phyloP scores from a whole-genome alignment of 2,329 filamentous ascomycete species.

The Pyricularia grisea region DNA sequence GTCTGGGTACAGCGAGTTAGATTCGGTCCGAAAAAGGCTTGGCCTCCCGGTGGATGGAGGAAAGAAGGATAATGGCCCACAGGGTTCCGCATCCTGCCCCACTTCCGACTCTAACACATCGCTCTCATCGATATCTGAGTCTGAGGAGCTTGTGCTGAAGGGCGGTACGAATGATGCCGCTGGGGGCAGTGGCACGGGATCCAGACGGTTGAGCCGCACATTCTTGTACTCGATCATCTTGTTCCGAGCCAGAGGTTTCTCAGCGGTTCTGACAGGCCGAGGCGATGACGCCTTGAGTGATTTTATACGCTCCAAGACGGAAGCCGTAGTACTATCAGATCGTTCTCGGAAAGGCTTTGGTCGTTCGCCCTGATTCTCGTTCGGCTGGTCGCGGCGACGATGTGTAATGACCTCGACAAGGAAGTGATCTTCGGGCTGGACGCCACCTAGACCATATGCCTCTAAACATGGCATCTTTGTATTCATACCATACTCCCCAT shows the following conservation, averaged over 20 bases:
- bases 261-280: neutral
- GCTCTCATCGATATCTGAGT: constrained; percentile 10
- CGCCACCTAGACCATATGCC: constrained; percentile 49
- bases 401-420: constrained; percentile 43
- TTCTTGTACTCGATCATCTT: constrained; percentile 33
- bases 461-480: constrained; percentile 25
- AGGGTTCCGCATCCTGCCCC: constrained; percentile 1
- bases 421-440: constrained; percentile 56
- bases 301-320: constrained; percentile 28
- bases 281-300: neutral
- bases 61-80: neutral
- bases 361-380: constrained; percentile 3
- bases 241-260: neutral
- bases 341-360: constrained; percentile 5
- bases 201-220: constrained; percentile 29
- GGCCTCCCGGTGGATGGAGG: neutral
- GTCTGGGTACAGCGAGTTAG: constrained; percentile 29
- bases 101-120: constrained; percentile 20
- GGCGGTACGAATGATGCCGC: constrained; percentile 41
- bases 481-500: neutral
- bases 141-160: constrained; percentile 28
- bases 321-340: constrained; percentile 24
- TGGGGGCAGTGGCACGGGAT: constrained; percentile 40
- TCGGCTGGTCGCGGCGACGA: constrained; percentile 22
- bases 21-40: constrained; percentile 12